Percentiles rank a stretch among this genome's conserved stretches.
These are phyloP conservation scores for Leishmania turanica DNA, from an alignment of 208 protist species.

Conservation along the genomic window DNA sequence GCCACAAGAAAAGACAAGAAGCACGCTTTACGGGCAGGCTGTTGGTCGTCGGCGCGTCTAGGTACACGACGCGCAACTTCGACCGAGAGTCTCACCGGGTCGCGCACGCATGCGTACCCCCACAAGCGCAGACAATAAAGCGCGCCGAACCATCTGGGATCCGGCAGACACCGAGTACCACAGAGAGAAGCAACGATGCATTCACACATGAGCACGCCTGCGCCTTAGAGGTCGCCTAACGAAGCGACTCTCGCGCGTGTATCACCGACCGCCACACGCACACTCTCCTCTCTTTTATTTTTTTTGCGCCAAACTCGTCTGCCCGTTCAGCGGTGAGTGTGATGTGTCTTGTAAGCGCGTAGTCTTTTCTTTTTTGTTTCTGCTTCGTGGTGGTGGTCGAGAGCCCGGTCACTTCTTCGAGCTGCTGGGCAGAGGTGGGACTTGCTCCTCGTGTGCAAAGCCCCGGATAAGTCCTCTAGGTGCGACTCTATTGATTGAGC, in stretches of 20 bases:
- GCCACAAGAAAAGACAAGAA: background rate
- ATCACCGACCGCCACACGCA: background rate
- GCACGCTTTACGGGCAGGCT: background rate
- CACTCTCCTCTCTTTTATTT: background rate
- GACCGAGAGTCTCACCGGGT: background rate
- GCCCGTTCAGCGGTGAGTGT: background rate
- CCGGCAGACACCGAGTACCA: background rate
- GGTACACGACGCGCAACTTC: background rate
- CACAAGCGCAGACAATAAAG: background rate
- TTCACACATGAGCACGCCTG: background rate
- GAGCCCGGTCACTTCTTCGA: background rate
- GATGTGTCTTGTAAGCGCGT: background rate
- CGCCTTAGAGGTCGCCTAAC: background rate
- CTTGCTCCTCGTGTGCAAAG: constrained; percentile 31
- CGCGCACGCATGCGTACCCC: background rate
- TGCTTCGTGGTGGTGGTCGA: background rate
- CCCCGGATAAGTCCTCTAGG: constrained; percentile 31
- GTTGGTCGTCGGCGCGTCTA: background rate
- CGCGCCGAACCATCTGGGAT: background rate
- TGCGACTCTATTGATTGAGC: constrained; percentile 19
- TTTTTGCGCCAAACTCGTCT: no score
- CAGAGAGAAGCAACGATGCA: background rate
- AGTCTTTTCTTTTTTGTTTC: background rate
- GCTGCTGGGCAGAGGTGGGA: constrained; percentile 19
- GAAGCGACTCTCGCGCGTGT: background rate